Conservation (phyloP, 495 filamentous ascomycete genomes). For the Penicillium tannophilum region DNA sequence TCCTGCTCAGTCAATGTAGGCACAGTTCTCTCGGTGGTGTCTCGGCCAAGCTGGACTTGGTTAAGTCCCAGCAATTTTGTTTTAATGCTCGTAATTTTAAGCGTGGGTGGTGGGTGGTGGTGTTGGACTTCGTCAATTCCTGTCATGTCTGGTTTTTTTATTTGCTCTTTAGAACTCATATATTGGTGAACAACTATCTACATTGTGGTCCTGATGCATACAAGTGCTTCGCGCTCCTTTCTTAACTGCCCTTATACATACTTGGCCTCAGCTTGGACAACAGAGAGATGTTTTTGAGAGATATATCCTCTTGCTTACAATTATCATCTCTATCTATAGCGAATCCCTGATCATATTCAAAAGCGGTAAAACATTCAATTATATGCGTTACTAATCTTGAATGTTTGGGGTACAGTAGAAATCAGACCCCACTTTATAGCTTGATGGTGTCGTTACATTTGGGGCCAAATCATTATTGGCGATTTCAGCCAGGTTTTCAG, state of each 20-base stretch:
- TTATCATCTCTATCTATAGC: not conserved
- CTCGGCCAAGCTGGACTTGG: slow-evolving; percentile 15
- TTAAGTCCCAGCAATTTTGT: not conserved
- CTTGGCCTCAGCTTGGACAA: not conserved
- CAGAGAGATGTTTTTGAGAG: not conserved
- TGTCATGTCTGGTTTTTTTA: not conserved
- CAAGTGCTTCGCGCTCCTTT: not conserved
- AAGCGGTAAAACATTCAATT: too few species aligned
- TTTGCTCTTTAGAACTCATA: not conserved
- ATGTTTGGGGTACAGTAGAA: not conserved
- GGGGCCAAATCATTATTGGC: too few species aligned
- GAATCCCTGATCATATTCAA: not conserved
- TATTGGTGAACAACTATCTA: not conserved
- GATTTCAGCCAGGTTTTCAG: too few species aligned
- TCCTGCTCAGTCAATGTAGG: slow-evolving; percentile 2
- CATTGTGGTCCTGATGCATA: not conserved
- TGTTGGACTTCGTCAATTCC: not conserved
- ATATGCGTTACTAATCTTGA: not conserved
- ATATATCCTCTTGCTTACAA: not conserved
- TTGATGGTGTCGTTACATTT: too few species aligned
- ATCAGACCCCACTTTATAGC: too few species aligned
- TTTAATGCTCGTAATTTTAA: slow-evolving; percentile 1
- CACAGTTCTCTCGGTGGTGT: not conserved
- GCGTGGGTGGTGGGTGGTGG: not conserved
- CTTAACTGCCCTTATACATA: not conserved